These are phyloP conservation scores for Thermochaetoides thermophila DNA, from an alignment of 495 filamentous ascomycete species.

Conservation along the genomic window DNA sequence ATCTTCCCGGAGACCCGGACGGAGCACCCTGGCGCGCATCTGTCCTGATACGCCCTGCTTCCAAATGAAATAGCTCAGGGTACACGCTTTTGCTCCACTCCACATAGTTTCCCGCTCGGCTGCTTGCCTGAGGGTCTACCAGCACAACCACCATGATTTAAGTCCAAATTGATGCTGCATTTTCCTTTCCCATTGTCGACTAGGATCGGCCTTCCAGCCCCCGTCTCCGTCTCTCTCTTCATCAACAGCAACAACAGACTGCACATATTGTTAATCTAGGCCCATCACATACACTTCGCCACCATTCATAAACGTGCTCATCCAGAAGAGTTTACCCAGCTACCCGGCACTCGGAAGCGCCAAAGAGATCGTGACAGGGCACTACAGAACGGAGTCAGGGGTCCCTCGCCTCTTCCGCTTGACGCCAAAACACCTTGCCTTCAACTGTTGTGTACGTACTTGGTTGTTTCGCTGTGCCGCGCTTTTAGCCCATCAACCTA, in stretches of 20 bases:
- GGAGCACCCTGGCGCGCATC: conserved; percentile 22
- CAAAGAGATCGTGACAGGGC: conserved; percentile 15
- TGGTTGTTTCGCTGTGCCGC: conserved; percentile 8
- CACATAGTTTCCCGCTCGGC: conserved; percentile 21
- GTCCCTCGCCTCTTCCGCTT: conserved; percentile 18
- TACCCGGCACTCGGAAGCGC: conserved; percentile 1
- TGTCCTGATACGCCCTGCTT: conserved; percentile 25
- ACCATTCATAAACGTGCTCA: conserved; percentile 5
- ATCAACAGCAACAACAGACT: no score
- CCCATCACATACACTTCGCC: no score
- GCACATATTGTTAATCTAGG: no score
- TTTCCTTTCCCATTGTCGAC: conserved; percentile 6
- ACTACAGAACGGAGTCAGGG: conserved; percentile 17
- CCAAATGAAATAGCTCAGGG: conserved; percentile 23
- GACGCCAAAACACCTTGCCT: conserved; percentile 18
- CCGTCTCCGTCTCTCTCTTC: conserved; percentile 2
- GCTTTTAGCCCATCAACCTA: conserved; percentile 9
- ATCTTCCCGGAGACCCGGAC: conserved; percentile 9
- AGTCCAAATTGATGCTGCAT: conserved; percentile 15
- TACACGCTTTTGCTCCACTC: conserved; percentile 13
- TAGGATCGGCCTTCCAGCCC: not conserved
- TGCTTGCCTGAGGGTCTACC: conserved; percentile 16
- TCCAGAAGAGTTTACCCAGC: conserved; percentile 6
- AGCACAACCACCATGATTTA: conserved; percentile 9
- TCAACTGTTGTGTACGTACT: conserved; percentile 9